Base-by-base conservation (phyloP, 129 eudicot genomes). In the Ambrosia trifida region DNA sequence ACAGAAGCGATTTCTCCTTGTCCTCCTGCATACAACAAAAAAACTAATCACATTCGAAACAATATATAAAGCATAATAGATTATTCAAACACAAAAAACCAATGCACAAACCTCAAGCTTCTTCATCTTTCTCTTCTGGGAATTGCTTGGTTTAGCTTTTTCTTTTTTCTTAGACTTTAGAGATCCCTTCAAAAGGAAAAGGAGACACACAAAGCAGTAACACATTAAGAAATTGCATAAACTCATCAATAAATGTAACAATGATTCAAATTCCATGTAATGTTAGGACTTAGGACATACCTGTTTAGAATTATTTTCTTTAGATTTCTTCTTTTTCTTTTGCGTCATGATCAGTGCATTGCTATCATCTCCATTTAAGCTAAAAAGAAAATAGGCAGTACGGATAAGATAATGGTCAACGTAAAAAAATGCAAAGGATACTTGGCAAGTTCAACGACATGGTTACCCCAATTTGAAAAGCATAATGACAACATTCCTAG, bases 61-160 rank as follows among this genome's bases (percentile, higher is more conserved):
- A 67, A 62, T 44, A 54, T 50, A 61, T 10, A 32, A 28, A 58
- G 66, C 51, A 74, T 43, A 43, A 66, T 17, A 11, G 13, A 67
- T 10, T 44, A 47, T 36, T 53, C 4, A 75, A 57, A 43, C 64
- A 53, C 41, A 30, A 59, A 59, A 58, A 59, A 59, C n/a, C 11
- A 11, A 19, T 10, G 35, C 63, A 83, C 74, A 54, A 13, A 93
- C 98, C 91, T 83, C 95, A 36, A 93, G 78, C 68, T 85, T 87
- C 81, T 79, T 89, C 68, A 92, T 75, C 83, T 87, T 92, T 79
- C 88, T 81, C 82, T 85, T 83, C 78, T 92, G 95, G 30, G 98
- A 86, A 52, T 72, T 85, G 80, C 95, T 89, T 54, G 63, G 83
- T 70, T 79, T 84, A 17, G 83, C 72, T 18, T 41, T 67, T 7